Evolutionary conservation across 768 basidiomycete species (phyloP).

Genomic region (Collybia mongolica): DNA sequence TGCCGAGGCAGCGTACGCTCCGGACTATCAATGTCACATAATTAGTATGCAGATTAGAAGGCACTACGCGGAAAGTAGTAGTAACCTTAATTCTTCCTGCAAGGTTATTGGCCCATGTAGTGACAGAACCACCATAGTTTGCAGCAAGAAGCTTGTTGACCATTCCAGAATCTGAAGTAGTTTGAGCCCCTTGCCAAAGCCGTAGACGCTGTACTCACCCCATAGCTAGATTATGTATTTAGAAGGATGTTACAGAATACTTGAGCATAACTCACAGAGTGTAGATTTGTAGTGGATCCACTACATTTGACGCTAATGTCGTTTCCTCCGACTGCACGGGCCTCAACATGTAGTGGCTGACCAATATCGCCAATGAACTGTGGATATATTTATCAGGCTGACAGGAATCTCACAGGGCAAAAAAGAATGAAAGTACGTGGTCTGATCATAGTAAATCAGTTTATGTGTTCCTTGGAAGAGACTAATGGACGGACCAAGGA

Average conservation of each 20-base stretch:
- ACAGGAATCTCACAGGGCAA: not conserved
- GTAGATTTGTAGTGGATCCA: conserved; percentile 41
- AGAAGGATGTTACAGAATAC: not conserved
- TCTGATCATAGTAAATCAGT: conserved; percentile 14
- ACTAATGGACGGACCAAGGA: conserved; percentile 37
- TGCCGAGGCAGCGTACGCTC: conserved; percentile 26
- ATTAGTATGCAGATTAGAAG: not conserved
- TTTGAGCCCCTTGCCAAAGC: not conserved
- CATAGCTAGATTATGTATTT: conserved; percentile 23
- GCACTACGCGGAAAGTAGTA: not conserved
- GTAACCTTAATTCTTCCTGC: conserved; percentile 38
- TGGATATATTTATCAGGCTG: not conserved
- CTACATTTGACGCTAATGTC: conserved; percentile 37
- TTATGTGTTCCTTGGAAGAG: not conserved
- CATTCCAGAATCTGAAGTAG: conserved; percentile 34
- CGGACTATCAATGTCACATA: conserved; percentile 21
- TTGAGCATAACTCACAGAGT: conserved; percentile 28
- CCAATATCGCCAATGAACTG: conserved; percentile 50
- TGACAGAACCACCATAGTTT: conserved; percentile 32
- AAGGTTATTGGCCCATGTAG: conserved; percentile 38
- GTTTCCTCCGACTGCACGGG: conserved; percentile 41
- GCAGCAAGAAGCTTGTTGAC: conserved; percentile 32
- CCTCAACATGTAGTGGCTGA: conserved; percentile 50
- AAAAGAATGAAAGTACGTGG: conserved; percentile 23
- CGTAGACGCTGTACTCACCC: conserved; percentile 24